Conservation (phyloP, 257 asterid species). For the Cordia subcordata region DNA sequence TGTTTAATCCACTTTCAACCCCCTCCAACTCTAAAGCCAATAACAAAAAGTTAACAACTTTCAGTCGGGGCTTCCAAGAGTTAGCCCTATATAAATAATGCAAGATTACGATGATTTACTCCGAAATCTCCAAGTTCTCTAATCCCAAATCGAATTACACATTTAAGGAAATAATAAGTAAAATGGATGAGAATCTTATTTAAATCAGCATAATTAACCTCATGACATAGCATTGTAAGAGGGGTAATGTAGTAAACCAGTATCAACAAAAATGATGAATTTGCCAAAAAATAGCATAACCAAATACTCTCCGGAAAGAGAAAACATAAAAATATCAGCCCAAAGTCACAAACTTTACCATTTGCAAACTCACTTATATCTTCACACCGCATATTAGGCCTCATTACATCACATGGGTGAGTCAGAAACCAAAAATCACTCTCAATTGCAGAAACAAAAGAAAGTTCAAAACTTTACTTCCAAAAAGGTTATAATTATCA, state of each 20-base stretch:
- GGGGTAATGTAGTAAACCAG: background rate
- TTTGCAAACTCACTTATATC: constrained; percentile 4
- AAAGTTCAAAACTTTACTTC: background rate
- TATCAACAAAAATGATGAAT: background rate
- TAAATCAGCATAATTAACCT: too few species aligned
- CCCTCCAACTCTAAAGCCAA: background rate
- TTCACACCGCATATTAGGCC: background rate
- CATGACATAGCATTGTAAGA: too few species aligned
- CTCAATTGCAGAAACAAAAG: constrained; percentile 1
- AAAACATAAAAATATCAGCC: too few species aligned
- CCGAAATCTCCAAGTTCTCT: too few species aligned
- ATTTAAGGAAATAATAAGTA: too few species aligned
- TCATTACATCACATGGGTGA: constrained; percentile 3
- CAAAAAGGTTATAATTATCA: background rate
- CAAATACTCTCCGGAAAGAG: background rate
- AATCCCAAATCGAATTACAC: background rate
- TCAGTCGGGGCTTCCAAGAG: background rate
- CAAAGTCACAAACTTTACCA: too few species aligned
- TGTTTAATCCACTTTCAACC: background rate
- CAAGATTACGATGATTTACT: too few species aligned
- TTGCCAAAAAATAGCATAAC: background rate
- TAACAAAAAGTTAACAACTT: background rate
- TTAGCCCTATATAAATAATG: background rate
- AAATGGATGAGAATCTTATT: too few species aligned
- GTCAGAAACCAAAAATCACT: constrained; percentile 10